A percentile compares a stretch with the other conserved stretches of the same genome.
phyloP scores from a whole-genome alignment of 2,329 filamentous ascomycete species.

The Akanthomyces dipterigenus region DNA sequence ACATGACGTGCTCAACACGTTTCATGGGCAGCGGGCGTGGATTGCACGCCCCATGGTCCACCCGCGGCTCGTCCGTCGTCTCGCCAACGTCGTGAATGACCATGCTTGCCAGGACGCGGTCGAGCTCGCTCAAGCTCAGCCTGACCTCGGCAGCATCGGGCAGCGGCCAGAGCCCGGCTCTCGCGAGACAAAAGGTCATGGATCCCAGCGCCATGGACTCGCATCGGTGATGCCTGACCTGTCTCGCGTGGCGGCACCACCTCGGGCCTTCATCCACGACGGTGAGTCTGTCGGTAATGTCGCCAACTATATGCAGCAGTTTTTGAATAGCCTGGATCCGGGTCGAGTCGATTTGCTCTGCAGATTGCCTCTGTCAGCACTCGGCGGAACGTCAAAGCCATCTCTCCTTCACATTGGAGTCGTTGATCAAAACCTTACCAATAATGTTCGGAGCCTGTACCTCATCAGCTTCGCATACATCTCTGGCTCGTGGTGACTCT shows the following conservation, averaged over 20 bases:
- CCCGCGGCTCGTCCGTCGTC: not conserved
- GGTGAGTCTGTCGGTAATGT: not conserved
- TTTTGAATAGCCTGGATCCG: not conserved
- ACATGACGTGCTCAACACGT: not conserved
- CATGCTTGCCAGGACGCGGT: not conserved
- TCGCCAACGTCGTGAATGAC: not conserved
- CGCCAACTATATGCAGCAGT: not conserved
- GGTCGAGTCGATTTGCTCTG: not conserved
- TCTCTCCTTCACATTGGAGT: too few species aligned
- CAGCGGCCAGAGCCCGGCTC: not conserved
- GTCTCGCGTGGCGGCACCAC: not conserved
- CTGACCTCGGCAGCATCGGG: not conserved
- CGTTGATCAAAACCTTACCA: not conserved
- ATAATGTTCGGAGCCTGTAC: not conserved
- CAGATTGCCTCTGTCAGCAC: not conserved
- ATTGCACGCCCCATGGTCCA: not conserved
- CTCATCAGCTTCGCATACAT: not conserved
- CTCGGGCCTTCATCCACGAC: not conserved
- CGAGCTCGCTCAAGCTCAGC: not conserved
- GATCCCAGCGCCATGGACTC: not conserved
- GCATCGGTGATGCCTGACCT: not conserved
- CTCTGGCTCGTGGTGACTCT: not conserved
- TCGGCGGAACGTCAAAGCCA: too few species aligned
- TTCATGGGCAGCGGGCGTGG: not conserved
- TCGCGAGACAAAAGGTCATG: not conserved